Percentiles rank a stretch among this genome's conserved stretches.
phyloP scores from a whole-genome alignment of 306 rosid genomes.

The Sicyos baderoa region DNA sequence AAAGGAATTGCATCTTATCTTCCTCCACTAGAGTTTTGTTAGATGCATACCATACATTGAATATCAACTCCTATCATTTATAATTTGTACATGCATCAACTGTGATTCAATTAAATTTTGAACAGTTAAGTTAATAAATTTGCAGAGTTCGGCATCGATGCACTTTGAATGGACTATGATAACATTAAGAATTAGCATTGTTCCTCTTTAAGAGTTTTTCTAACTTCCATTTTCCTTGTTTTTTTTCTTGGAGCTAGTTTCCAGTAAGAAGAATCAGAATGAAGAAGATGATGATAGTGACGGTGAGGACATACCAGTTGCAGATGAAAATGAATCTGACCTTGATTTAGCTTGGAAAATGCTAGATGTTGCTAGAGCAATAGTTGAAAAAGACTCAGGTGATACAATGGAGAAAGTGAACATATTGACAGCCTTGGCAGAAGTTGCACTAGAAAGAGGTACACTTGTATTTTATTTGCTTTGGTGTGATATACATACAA shows the following conservation, averaged over 20 bases:
- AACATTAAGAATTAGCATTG: no score
- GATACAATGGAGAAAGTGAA: conserved; percentile 81
- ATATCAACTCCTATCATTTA: no score
- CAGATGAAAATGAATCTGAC: conserved; percentile 88
- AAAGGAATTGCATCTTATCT: no score
- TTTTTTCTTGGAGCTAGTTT: conserved; percentile 31
- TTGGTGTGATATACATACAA: no score
- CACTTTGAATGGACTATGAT: no score
- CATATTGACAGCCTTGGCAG: conserved; percentile 80
- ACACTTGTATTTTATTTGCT: background rate
- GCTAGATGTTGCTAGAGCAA: conserved; percentile 96
- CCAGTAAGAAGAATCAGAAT: conserved; percentile 45
- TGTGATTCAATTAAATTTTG: no score
- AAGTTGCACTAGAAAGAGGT: conserved; percentile 97
- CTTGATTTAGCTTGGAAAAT: conserved; percentile 97
- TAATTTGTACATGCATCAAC: no score
- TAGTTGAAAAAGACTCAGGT: conserved; percentile 62
- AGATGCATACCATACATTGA: no score
- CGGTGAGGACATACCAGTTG: conserved; percentile 63
- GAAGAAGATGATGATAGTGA: conserved; percentile 56
- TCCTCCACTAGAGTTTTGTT: no score
- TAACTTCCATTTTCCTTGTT: background rate
- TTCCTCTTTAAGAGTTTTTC: background rate
- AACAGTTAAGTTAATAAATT: background rate
- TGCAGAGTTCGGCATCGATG: background rate